phyloP scores from a whole-genome alignment of 2,329 filamentous ascomycete genomes.

The Talaromyces albobiverticillius region DNA sequence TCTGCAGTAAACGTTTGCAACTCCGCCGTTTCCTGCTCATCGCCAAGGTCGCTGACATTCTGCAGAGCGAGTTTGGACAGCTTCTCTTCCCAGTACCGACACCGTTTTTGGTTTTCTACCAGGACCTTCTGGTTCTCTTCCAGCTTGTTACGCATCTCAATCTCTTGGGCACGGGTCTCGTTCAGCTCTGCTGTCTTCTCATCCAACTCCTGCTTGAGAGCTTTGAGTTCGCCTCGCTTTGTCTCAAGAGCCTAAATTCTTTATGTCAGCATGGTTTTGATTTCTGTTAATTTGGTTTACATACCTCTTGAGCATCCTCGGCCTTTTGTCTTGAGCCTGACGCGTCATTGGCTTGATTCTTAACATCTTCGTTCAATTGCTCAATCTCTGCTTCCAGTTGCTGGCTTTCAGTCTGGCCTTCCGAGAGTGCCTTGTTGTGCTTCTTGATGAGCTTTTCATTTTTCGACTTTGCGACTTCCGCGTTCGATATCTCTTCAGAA shows the following conservation, averaged over 20 bases:
- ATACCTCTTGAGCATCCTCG: slow-evolving; percentile 72
- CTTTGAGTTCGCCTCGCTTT: slow-evolving; percentile 76
- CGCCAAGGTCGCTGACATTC: slow-evolving; percentile 69
- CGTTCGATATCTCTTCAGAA: slow-evolving; percentile 76
- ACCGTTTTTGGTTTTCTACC: slow-evolving; percentile 77
- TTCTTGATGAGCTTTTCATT: slow-evolving; percentile 89
- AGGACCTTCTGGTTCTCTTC: slow-evolving; percentile 93
- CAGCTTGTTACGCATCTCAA: slow-evolving; percentile 97
- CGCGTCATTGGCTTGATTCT: slow-evolving; percentile 71
- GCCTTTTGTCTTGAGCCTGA: slow-evolving; percentile 70
- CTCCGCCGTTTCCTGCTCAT: slow-evolving; percentile 44
- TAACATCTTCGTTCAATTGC: slow-evolving; percentile 73
- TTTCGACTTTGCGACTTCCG: slow-evolving; percentile 86
- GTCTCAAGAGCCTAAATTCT: slow-evolving; percentile 59
- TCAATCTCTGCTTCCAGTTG: slow-evolving; percentile 70
- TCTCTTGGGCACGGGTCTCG: slow-evolving; percentile 81
- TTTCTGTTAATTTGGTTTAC: slow-evolving; percentile 4
- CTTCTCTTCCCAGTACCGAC: slow-evolving; percentile 87
- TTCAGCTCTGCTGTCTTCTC: slow-evolving; percentile 83
- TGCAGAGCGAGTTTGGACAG: slow-evolving; percentile 78
- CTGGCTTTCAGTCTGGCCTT: slow-evolving; percentile 76
- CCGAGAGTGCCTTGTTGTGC: slow-evolving; percentile 76
- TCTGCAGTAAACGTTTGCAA: slow-evolving; percentile 77
- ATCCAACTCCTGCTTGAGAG: slow-evolving; percentile 81
- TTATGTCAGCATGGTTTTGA: slow-evolving; percentile 22